Evolutionary conservation across 164 flowering plant genomes (phyloP).

Genomic region (Vitis riparia): DNA sequence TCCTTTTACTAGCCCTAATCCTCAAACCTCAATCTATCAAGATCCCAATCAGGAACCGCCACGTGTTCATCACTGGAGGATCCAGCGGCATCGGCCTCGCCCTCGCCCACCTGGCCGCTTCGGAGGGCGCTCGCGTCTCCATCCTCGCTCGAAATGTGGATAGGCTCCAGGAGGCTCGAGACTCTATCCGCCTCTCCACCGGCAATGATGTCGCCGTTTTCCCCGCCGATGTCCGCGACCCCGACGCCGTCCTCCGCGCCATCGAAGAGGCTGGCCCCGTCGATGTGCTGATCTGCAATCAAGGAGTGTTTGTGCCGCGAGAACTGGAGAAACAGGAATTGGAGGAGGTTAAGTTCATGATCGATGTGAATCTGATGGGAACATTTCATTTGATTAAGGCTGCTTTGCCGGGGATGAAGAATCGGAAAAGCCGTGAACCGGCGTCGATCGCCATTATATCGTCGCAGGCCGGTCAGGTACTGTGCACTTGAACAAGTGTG

Average conservation of each 20-base stretch:
- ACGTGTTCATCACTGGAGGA: conserved; percentile 92
- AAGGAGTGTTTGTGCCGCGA: conserved; percentile 65
- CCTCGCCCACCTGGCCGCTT: conserved; percentile 69
- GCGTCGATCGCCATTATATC: conserved; percentile 82
- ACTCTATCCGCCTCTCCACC: conserved; percentile 62
- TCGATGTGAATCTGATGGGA: conserved; percentile 85
- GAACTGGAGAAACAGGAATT: conserved; percentile 64
- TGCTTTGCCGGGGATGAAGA: conserved; percentile 76
- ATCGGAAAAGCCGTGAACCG: conserved; percentile 51
- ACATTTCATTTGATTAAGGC: conserved; percentile 81
- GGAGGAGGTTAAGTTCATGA: conserved; percentile 69
- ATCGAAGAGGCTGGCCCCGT: conserved; percentile 61
- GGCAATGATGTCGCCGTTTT: conserved; percentile 62
- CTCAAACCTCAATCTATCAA: conserved; percentile 55
- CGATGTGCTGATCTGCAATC: conserved; percentile 75
- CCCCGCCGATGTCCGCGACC: conserved; percentile 77
- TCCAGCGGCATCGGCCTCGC: conserved; percentile 97
- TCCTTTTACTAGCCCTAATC: conserved; percentile 43
- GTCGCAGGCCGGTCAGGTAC: conserved; percentile 94
- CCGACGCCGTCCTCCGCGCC: conserved; percentile 49
- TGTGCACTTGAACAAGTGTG: not conserved
- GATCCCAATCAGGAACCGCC: conserved; percentile 78
- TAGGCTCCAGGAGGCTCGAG: conserved; percentile 66
- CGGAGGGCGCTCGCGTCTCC: conserved; percentile 80
- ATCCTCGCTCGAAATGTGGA: conserved; percentile 70